A percentile compares a stretch with the other conserved stretches of the same genome.
phyloP scores from a whole-genome alignment of 2,329 filamentous ascomycete species.

The Penicillium expansum region DNA sequence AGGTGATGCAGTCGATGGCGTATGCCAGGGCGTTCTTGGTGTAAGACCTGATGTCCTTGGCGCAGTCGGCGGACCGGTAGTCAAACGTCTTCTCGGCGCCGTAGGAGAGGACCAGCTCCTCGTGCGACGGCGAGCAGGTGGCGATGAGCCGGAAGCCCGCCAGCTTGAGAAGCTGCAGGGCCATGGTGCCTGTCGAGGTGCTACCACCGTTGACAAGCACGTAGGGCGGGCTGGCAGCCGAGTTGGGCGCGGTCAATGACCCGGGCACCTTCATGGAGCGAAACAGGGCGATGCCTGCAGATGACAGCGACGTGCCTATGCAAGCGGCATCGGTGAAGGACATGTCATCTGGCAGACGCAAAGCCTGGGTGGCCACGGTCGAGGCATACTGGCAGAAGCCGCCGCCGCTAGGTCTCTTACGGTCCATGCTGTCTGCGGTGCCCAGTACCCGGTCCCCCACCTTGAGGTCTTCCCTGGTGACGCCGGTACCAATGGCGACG shows the following conservation, averaged over 20 bases:
- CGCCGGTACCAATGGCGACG: not conserved
- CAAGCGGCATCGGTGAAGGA: not conserved
- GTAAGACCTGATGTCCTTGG: conserved; percentile 6
- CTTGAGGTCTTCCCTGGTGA: not conserved
- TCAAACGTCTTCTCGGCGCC: conserved; percentile 15
- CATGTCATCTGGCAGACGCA: not conserved
- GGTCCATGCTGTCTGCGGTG: not conserved
- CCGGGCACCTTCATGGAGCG: not conserved
- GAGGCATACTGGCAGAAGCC: not conserved
- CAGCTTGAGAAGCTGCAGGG: not conserved
- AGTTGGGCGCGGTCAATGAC: not conserved
- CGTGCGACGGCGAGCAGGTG: conserved; percentile 15
- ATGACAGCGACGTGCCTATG: not conserved
- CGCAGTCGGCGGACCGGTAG: conserved; percentile 9
- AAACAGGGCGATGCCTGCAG: not conserved
- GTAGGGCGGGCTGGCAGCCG: not conserved
- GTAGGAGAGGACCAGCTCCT: not conserved
- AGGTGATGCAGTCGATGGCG: conserved; percentile 9
- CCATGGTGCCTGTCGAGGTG: not conserved
- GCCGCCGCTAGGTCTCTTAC: not conserved
- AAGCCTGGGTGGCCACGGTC: not conserved
- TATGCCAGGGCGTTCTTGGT: conserved; percentile 6
- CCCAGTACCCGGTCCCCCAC: not conserved
- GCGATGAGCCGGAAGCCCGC: conserved; percentile 12
- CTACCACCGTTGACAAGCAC: not conserved